These are phyloP conservation scores for Neurospora terricola DNA, from an alignment of 495 filamentous ascomycete species.

Conservation along the genomic window DNA sequence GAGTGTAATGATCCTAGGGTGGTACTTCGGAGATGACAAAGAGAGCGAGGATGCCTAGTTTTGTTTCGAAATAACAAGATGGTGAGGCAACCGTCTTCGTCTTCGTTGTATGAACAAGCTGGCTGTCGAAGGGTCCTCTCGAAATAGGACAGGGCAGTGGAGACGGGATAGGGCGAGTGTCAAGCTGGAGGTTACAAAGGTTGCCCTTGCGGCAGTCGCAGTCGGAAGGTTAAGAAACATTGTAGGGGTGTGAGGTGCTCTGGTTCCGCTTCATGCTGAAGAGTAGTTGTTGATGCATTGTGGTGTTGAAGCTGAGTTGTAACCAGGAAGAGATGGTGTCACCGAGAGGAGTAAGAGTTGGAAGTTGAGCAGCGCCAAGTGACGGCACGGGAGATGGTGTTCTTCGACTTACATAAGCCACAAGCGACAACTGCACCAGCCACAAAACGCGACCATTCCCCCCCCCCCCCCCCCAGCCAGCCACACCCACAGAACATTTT, in stretches of 20 bases:
- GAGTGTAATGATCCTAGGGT: neutral
- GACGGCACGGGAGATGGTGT: neutral
- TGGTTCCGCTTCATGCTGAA: neutral
- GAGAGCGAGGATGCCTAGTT: neutral
- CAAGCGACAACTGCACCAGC: neutral
- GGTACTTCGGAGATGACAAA: neutral
- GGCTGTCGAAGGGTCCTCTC: neutral
- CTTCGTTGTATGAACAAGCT: neutral
- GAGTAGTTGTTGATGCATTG: neutral
- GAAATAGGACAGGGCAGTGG: neutral
- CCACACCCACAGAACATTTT: conserved; percentile 15
- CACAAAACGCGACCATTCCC: neutral
- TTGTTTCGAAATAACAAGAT: neutral
- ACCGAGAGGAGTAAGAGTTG: neutral
- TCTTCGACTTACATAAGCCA: neutral
- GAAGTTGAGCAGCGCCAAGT: neutral
- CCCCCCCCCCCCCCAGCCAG: conserved; percentile 1
- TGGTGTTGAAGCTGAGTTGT: neutral
- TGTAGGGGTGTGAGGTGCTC: neutral
- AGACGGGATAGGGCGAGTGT: neutral
- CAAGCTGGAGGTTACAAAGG: neutral
- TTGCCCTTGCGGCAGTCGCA: neutral
- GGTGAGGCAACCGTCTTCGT: neutral
- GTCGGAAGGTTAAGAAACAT: neutral
- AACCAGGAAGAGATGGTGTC: neutral